Evolutionary conservation across 2,329 filamentous ascomycete genomes (phyloP).

Genomic region (Lachnellula suecica): DNA sequence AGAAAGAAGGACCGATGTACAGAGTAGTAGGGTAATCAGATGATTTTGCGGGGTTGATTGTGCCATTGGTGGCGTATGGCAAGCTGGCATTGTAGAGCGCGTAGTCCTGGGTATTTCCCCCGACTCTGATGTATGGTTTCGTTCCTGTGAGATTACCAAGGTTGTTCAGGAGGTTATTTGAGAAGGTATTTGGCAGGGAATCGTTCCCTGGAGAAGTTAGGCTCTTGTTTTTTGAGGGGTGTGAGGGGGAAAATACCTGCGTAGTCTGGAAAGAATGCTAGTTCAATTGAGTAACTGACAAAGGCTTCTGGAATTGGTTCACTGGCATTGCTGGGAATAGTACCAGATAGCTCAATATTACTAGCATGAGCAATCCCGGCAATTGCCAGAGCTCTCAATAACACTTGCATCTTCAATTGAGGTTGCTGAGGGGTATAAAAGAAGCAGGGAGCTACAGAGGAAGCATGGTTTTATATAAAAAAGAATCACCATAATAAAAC

Average conservation of each 20-base stretch:
- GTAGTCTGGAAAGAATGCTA: conserved; percentile 48
- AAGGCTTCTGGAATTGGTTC: conserved; percentile 40
- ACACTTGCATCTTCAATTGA: background rate
- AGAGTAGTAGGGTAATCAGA: conserved; percentile 60
- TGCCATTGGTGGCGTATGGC: conserved; percentile 50
- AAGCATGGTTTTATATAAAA: background rate
- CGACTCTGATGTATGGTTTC: conserved; percentile 61
- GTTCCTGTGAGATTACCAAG: conserved; percentile 51
- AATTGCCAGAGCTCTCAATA: background rate
- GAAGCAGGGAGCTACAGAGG: too few relatives aligned
- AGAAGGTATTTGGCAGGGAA: conserved; percentile 57
- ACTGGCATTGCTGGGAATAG: conserved; percentile 16
- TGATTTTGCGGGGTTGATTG: conserved; percentile 47
- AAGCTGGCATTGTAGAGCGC: conserved; percentile 58
- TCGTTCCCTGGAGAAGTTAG: conserved; percentile 42
- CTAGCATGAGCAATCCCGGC: background rate
- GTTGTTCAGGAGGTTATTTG: conserved; percentile 58
- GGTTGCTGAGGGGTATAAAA: too few relatives aligned
- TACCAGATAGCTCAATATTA: conserved; percentile 1
- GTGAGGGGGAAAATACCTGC: conserved; percentile 18
- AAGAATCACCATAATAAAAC: background rate
- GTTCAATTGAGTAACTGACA: conserved; percentile 52
- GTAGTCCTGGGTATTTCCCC: conserved; percentile 68
- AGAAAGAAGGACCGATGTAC: conserved; percentile 59
- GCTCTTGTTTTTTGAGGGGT: background rate